Evolutionary conservation across 352 stramenopile species (phyloP), one percentile per base, ranked within the genome.

Genomic region (Phytophthora citricola): DNA sequence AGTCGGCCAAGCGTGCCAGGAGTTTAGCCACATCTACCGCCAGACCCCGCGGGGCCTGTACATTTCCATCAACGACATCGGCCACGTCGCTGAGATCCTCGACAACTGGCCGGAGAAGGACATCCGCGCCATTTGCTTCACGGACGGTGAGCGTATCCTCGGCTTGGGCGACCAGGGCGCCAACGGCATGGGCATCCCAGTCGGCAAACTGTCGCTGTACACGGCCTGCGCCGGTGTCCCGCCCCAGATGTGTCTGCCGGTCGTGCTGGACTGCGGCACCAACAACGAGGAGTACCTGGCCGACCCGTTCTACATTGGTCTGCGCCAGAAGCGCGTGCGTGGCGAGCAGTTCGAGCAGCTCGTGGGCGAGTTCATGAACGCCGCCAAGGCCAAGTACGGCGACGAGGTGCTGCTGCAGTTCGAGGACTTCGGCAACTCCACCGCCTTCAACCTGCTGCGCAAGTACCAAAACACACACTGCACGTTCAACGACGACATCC

Each of bases 401-500:
- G 71, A 75, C 39, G 73, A 87, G 9, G 85, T 97, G 59, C 70
- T 98, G 56, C 82, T 98, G 17, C 81, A 94, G 77, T 93, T 93
- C 55, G 85, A 96, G 66, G 89, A 96, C 73, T 96, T 96, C 66
- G 87, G 86, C 63, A 95, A 95, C 76, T 88, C 84, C 48, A 95
- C 89, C 4, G 89, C 89, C 34, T 96, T 96, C 69, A 63, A 89
- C 53, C 58, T 96, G 44, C 72, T 96, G 60, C 85, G 85, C 63
- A 93, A 94, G 72, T 95, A 86, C 63, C 77, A 93, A 68, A 79
- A 91, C 64, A 93, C 81, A 22, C 89, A 94, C 72, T 92, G 76
- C 71, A 92, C 83, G 8, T 98, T 98, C 78, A 99, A 99, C 76
- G 97, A 99, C 82, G 97, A 99, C 69, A 99, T 99, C 71, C 97